Evolutionary conservation across 1,139 yeast genomes (phyloP).

Genomic region (Taphrina wiesneri): DNA sequence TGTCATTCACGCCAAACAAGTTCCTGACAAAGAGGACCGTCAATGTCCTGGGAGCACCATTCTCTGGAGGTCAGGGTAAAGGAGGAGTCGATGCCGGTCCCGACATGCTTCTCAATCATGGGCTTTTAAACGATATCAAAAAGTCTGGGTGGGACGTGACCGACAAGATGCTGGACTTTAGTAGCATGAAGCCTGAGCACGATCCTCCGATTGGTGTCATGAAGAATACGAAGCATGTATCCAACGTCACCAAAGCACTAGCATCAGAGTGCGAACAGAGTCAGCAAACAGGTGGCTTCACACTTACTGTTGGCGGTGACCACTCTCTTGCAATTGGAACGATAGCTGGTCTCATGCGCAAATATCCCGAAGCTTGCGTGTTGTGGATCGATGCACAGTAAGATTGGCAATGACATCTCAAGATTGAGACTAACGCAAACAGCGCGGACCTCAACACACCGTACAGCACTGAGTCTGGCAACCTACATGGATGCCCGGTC

Average conservation of each 20-base stretch:
- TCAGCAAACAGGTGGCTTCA: conserved; percentile 56
- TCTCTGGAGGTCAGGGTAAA: conserved; percentile 85
- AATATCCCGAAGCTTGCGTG: conserved; percentile 83
- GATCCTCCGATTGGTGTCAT: conserved; percentile 53
- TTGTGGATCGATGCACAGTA: conserved; percentile 99
- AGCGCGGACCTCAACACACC: conserved; percentile 78
- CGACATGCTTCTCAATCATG: conserved; percentile 69
- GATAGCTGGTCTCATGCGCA: conserved; percentile 74
- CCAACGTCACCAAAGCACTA: conserved; percentile 66
- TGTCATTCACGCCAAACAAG: conserved; percentile 34
- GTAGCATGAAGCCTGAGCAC: conserved; percentile 41
- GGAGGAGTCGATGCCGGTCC: conserved; percentile 95
- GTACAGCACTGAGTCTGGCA: conserved; percentile 81
- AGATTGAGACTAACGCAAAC: neutral
- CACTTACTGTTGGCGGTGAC: conserved; percentile 92
- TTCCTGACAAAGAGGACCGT: conserved; percentile 36
- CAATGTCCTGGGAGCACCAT: conserved; percentile 39
- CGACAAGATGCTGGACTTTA: conserved; percentile 57
- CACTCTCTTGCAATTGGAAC: conserved; percentile 97
- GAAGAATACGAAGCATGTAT: conserved; percentile 76
- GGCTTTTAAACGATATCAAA: conserved; percentile 63
- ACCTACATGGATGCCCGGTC: conserved; percentile 95
- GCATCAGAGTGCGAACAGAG: conserved; percentile 62
- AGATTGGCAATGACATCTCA: neutral
- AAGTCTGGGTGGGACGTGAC: conserved; percentile 71